These are phyloP conservation scores for Kodamaea nitidulidarum DNA, from an alignment of 805 yeast genomes.

Conservation along the genomic window DNA sequence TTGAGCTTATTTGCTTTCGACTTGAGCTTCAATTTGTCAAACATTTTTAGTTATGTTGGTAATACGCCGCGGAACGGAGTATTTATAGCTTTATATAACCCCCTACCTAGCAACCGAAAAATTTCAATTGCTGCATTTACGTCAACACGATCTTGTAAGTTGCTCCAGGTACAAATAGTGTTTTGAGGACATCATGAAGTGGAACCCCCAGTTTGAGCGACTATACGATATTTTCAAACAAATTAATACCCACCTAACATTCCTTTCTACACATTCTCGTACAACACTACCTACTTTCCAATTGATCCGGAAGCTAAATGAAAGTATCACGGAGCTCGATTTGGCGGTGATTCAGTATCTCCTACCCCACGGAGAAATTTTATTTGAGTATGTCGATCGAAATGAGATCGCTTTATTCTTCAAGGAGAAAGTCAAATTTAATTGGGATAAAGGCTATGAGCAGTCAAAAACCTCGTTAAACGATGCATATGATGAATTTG, in stretches of 20 bases:
- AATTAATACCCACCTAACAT: constrained; percentile 39
- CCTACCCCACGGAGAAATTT: constrained; percentile 64
- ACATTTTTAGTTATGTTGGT: constrained; percentile 15
- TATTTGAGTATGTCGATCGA: constrained; percentile 72
- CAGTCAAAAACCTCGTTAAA: constrained; percentile 31
- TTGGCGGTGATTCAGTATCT: constrained; percentile 59
- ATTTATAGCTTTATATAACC: background rate
- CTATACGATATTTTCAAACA: constrained; percentile 18
- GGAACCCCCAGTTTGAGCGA: constrained; percentile 9
- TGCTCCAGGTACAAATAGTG: background rate
- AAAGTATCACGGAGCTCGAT: constrained; percentile 43
- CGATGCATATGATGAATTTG: constrained; percentile 55
- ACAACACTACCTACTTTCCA: constrained; percentile 27
- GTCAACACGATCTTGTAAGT: background rate
- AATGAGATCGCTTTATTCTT: constrained; percentile 51
- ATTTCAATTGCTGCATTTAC: background rate
- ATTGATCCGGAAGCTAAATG: constrained; percentile 29
- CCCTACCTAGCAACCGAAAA: background rate
- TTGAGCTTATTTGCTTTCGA: constrained; percentile 21
- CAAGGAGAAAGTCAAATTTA: constrained; percentile 40
- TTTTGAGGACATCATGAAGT: background rate
- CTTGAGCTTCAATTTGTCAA: constrained; percentile 32
- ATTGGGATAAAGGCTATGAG: constrained; percentile 32
- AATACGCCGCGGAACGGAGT: too few species aligned
- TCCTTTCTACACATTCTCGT: constrained; percentile 34